Percentiles rank a stretch among this genome's conserved stretches.
Conservation (phyloP, 2,329 filamentous ascomycete genomes). For the Neoascochyta sp. region DNA sequence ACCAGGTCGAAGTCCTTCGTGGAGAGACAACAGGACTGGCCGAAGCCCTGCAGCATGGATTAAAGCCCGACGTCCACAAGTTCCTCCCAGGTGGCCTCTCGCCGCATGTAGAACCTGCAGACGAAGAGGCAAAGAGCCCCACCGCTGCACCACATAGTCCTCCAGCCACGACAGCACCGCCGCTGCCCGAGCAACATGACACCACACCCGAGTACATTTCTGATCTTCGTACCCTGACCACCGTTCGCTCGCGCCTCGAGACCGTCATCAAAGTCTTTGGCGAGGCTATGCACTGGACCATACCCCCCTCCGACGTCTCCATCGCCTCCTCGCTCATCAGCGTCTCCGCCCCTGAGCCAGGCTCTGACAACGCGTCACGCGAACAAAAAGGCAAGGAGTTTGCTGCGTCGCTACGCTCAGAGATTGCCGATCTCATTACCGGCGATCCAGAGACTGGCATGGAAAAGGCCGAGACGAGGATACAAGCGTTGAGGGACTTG, state of each 20-base stretch:
- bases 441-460: constrained; percentile 57
- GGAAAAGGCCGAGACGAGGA: constrained; percentile 67
- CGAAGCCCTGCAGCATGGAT: constrained; percentile 69
- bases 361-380: constrained; percentile 61
- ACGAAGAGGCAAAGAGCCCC: constrained; percentile 1
- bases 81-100: constrained; percentile 58
- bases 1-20: constrained; percentile 90
- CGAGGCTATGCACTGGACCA: constrained; percentile 90
- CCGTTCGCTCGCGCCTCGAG: constrained; percentile 80
- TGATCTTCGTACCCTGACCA: constrained; percentile 75
- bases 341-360: constrained; percentile 78
- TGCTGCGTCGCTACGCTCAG: constrained; percentile 64
- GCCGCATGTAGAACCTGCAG: constrained; percentile 7
- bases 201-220: constrained; percentile 56
- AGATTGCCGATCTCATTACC: constrained; percentile 66
- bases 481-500: constrained; percentile 74
- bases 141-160: constrained; percentile 1
- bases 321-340: constrained; percentile 83
- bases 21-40: constrained; percentile 79
- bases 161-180: background rate
- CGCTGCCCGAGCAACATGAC: constrained; percentile 3
- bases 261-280: constrained; percentile 88
- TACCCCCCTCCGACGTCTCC: constrained; percentile 82
- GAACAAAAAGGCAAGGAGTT: constrained; percentile 86
- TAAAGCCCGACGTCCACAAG: constrained; percentile 67